Conservation (phyloP, 148 eudicot species). For the Rhododendron molle region DNA sequence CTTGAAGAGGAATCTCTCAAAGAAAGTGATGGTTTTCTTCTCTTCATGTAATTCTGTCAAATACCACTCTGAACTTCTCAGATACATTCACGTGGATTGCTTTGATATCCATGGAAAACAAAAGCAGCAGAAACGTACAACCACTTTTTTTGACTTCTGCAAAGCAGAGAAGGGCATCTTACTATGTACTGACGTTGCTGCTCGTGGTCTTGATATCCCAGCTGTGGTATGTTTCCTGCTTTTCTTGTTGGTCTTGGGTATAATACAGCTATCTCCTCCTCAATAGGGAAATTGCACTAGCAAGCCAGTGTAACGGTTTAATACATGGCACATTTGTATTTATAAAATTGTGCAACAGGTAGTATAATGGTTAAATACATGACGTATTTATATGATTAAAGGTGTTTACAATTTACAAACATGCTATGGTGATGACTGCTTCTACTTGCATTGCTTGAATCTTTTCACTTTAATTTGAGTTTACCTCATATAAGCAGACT, state of each 20-base stretch:
- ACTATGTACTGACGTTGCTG: constrained; percentile 95
- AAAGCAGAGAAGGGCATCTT: constrained; percentile 84
- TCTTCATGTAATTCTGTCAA: constrained; percentile 95
- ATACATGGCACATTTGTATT: background rate
- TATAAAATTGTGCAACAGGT: background rate
- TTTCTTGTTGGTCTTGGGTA: background rate
- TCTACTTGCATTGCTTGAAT: background rate
- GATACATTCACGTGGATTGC: constrained; percentile 65
- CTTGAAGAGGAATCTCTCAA: constrained; percentile 60
- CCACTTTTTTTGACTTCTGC: constrained; percentile 77
- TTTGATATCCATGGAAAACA: constrained; percentile 91
- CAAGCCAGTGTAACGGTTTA: background rate
- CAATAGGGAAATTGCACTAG: background rate
- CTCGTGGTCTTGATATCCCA: constrained; percentile 98
- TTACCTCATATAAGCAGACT: background rate
- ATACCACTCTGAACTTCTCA: constrained; percentile 79
- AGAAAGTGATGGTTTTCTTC: constrained; percentile 97
- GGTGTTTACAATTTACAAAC: background rate
- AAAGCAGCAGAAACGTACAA: constrained; percentile 81
- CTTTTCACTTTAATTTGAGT: background rate
- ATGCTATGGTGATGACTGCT: background rate
- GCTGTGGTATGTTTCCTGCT: constrained; percentile 60
- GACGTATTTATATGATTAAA: background rate
- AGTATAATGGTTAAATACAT: background rate
- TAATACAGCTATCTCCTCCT: background rate